These are phyloP conservation scores for Sugiyamaella americana DNA, from an alignment of 805 yeast genomes.

Conservation along the genomic window DNA sequence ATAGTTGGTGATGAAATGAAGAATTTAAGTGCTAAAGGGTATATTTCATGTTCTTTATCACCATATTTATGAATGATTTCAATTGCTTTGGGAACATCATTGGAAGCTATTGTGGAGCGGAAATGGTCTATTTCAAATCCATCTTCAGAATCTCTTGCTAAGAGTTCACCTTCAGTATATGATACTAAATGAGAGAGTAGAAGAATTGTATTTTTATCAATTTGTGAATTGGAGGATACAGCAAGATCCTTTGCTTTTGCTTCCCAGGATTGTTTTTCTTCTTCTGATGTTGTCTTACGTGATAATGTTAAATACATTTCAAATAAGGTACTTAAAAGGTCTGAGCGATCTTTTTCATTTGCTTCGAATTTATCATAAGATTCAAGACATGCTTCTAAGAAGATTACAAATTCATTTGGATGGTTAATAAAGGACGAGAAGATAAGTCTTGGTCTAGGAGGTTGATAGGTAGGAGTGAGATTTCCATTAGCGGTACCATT, in stretches of 20 bases:
- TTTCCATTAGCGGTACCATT: conserved; percentile 10
- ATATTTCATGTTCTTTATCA: conserved; percentile 55
- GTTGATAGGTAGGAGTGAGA: conserved; percentile 63
- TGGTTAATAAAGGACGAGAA: conserved; percentile 83
- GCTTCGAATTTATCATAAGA: conserved; percentile 74
- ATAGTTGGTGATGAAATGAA: conserved; percentile 51
- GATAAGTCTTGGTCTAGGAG: conserved; percentile 84
- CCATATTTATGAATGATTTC: conserved; percentile 56
- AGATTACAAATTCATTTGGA: conserved; percentile 83
- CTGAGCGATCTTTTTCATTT: conserved; percentile 58
- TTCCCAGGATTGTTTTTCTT: conserved; percentile 48
- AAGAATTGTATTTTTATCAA: conserved; percentile 52
- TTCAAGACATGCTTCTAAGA: conserved; percentile 84
- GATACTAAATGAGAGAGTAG: conserved; percentile 49
- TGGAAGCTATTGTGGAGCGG: conserved; percentile 54
- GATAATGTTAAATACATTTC: conserved; percentile 69
- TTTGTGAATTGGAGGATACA: conserved; percentile 39
- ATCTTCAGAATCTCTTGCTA: conserved; percentile 27
- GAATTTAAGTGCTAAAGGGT: conserved; percentile 56
- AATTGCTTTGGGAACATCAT: conserved; percentile 52
- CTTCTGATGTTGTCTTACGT: background rate
- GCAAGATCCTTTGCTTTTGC: conserved; percentile 54
- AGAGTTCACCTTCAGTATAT: conserved; percentile 27
- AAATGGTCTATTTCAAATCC: conserved; percentile 59
- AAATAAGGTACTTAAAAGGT: conserved; percentile 67